Conservation (phyloP, 805 yeast species). For the Saccharomycodes ludwigii region DNA sequence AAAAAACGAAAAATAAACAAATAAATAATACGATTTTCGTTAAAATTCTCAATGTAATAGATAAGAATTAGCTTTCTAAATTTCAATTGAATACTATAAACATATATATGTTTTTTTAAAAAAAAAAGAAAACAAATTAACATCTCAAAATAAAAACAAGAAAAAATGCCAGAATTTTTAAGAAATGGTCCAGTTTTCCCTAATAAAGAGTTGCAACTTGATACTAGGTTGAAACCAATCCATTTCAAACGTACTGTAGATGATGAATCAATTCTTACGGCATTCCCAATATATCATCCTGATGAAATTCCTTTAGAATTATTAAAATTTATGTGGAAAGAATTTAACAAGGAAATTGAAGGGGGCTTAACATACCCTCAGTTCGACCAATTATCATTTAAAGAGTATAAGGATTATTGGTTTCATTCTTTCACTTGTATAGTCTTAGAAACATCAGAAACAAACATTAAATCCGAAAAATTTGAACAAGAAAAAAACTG, state of each 20-base stretch:
- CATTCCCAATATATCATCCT: constrained; percentile 44
- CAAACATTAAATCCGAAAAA: constrained; percentile 11
- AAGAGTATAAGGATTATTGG: constrained; percentile 55
- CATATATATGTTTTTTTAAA: too few species aligned
- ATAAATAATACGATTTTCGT: too few species aligned
- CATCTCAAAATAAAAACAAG: neutral
- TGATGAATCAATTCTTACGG: constrained; percentile 36
- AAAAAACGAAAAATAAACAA: too few species aligned
- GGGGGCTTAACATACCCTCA: constrained; percentile 72
- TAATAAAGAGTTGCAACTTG: constrained; percentile 16
- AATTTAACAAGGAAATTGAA: constrained; percentile 54
- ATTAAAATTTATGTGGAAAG: constrained; percentile 31
- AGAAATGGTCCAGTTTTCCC: constrained; percentile 24
- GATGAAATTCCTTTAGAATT: constrained; percentile 39
- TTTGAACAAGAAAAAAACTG: constrained; percentile 25
- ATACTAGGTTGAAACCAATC: constrained; percentile 26
- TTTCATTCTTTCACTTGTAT: constrained; percentile 55
- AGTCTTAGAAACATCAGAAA: constrained; percentile 34
- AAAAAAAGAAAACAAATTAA: neutral
- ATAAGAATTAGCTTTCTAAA: too few species aligned
- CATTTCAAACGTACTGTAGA: constrained; percentile 30
- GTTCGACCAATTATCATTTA: constrained; percentile 26
- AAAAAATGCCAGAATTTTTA: constrained; percentile 11
- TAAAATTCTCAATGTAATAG: too few species aligned
- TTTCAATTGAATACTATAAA: too few species aligned